These are phyloP conservation scores for Podochytrium sp. DNA, from an alignment of 192 early-diverging fungal genomes.

Conservation along the genomic window DNA sequence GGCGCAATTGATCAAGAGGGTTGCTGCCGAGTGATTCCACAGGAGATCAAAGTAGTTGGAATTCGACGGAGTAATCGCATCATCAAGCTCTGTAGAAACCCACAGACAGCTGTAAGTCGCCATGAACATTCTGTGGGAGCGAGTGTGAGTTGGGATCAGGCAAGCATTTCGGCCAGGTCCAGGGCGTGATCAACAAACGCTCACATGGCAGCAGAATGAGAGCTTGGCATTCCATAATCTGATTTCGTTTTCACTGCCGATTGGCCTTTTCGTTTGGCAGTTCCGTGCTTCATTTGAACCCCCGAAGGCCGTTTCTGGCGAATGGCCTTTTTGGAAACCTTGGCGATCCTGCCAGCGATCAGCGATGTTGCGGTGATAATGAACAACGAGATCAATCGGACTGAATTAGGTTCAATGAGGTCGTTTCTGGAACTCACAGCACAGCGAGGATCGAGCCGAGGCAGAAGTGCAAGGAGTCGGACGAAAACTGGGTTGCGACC, in stretches of 20 bases:
- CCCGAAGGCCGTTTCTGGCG: not conserved
- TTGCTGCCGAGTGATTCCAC: not conserved
- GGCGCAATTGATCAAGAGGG: not conserved
- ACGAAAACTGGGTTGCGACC: not conserved
- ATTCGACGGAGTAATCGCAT: too few relatives aligned
- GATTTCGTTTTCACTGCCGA: not conserved
- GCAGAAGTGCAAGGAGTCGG: not conserved
- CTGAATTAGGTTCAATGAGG: too few relatives aligned
- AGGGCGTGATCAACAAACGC: too few relatives aligned
- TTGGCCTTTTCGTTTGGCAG: not conserved
- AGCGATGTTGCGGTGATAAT: not conserved
- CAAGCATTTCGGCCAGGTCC: too few relatives aligned
- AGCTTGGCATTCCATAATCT: conserved; percentile 8
- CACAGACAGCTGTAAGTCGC: not conserved
- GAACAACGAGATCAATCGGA: not conserved
- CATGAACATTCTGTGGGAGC: not conserved
- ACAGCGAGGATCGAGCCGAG: not conserved
- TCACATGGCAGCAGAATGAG: not conserved
- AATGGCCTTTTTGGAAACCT: not conserved
- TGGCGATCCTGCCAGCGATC: not conserved
- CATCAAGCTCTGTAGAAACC: not conserved
- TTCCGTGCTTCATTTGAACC: not conserved
- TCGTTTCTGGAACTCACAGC: too few relatives aligned
- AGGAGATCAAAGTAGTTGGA: not conserved
- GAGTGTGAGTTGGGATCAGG: too few relatives aligned